Evolutionary conservation across 768 basidiomycete species (phyloP).

Genomic region (Hortiboletus flavorubellus): DNA sequence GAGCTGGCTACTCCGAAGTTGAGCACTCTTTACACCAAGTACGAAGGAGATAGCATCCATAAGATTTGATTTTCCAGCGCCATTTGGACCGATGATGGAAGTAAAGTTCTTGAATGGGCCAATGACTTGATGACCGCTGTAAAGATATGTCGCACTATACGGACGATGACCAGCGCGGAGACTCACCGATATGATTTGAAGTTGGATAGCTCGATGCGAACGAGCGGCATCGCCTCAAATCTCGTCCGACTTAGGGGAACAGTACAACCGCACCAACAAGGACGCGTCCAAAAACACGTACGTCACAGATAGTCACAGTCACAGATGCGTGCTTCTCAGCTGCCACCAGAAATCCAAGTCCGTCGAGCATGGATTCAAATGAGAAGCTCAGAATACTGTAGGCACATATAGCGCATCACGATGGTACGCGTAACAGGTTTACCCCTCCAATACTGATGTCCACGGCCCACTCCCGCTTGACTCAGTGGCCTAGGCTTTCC

Average conservation of each 20-base stretch:
- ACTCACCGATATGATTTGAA: conserved; percentile 91
- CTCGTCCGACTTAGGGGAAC: conserved; percentile 21
- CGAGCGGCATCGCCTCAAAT: conserved; percentile 59
- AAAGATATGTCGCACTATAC: conserved; percentile 4
- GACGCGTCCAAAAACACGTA: conserved; percentile 25
- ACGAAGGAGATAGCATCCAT: conserved; percentile 99
- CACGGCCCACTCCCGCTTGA: too few relatives aligned
- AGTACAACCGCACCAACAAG: conserved; percentile 12
- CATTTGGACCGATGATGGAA: conserved; percentile 97
- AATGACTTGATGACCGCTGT: conserved; percentile 76
- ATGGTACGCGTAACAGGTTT: too few relatives aligned
- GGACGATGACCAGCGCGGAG: not conserved
- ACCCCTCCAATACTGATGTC: too few relatives aligned
- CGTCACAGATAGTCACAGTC: conserved; percentile 26
- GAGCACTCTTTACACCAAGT: conserved; percentile 91
- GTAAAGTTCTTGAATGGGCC: conserved; percentile 94
- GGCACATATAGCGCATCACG: too few relatives aligned
- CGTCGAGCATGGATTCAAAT: too few relatives aligned
- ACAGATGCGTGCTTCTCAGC: not conserved
- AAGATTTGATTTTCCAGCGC: conserved; percentile 96
- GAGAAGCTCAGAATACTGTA: too few relatives aligned
- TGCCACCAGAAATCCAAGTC: too few relatives aligned
- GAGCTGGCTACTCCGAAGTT: conserved; percentile 88
- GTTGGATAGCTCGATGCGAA: conserved; percentile 88
- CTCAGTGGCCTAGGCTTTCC: too few relatives aligned